These are phyloP conservation scores for Phalaenopsis aphrodite DNA, from an alignment of 106 monocot species.

Conservation along the genomic window DNA sequence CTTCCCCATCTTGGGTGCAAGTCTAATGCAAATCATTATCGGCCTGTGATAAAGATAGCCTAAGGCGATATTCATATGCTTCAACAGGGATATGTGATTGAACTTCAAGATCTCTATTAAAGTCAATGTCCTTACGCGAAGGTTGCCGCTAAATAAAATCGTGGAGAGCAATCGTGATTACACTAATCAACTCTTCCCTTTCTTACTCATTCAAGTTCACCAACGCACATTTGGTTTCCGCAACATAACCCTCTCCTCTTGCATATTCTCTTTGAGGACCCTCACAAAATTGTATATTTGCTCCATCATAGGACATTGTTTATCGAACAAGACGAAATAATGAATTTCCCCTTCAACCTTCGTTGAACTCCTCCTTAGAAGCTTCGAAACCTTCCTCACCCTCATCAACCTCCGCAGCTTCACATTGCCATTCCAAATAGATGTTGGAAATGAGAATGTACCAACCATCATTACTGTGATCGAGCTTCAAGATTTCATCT, in stretches of 20 bases:
- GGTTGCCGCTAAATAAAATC: too few relatives aligned
- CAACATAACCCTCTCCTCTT: constrained; percentile 19
- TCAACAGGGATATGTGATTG: too few relatives aligned
- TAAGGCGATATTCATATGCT: too few relatives aligned
- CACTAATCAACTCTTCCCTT: constrained; percentile 21
- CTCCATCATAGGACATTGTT: constrained; percentile 15
- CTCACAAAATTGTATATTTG: constrained; percentile 23
- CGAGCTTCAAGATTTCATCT: constrained; percentile 19
- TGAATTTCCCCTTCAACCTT: constrained; percentile 27
- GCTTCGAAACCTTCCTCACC: constrained; percentile 19
- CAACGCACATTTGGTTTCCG: constrained; percentile 31
- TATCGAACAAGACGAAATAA: constrained; percentile 23
- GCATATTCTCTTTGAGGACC: constrained; percentile 28
- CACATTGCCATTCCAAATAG: constrained; percentile 32
- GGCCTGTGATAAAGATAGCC: too few relatives aligned
- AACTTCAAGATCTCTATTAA: too few relatives aligned
- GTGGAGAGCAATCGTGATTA: too few relatives aligned
- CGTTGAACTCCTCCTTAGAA: constrained; percentile 31
- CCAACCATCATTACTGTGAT: constrained; percentile 30
- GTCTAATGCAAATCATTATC: too few relatives aligned
- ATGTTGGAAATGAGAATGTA: constrained; percentile 43
- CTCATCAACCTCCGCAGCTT: constrained; percentile 30
- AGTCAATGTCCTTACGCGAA: too few relatives aligned
- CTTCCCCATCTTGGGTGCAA: too few relatives aligned
- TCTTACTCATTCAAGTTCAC: constrained; percentile 24